Conservation (phyloP, 169 alveolate genomes). For the Plasmodium sp. region DNA sequence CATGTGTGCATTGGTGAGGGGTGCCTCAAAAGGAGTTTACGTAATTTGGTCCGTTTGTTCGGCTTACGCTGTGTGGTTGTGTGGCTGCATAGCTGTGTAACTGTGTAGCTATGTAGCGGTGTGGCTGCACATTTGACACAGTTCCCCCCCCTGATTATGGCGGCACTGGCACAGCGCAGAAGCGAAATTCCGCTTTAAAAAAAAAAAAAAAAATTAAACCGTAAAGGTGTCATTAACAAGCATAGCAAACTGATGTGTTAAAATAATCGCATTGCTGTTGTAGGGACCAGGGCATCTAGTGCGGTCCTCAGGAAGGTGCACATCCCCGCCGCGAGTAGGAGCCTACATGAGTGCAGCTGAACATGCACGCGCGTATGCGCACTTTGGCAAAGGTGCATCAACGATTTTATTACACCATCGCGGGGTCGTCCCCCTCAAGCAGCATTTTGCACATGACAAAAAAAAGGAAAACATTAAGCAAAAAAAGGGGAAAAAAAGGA, state of each 20-base stretch:
- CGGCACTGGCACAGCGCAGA: background rate
- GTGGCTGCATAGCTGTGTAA: background rate
- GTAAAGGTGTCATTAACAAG: background rate
- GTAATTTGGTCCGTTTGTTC: background rate
- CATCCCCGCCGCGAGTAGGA: background rate
- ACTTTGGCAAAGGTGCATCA: background rate
- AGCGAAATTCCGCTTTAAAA: background rate
- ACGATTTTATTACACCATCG: background rate
- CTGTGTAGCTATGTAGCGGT: too few relatives aligned
- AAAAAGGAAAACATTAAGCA: background rate
- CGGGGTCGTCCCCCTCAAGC: background rate
- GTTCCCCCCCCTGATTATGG: background rate
- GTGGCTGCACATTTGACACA: background rate
- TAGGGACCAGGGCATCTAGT: background rate
- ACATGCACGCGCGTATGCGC: background rate
- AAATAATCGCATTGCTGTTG: background rate
- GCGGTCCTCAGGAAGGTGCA: background rate
- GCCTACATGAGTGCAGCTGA: background rate
- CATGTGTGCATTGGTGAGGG: background rate
- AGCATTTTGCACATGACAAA: background rate
- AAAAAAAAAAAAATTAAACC: too few relatives aligned
- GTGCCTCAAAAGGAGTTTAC: background rate
- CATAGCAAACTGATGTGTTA: background rate
- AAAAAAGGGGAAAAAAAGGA: background rate
- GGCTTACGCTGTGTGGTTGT: background rate